A percentile compares a stretch with the other conserved stretches of the same genome.
These are phyloP conservation scores for Phaeotremella skinneri DNA, from an alignment of 768 basidiomycete species.

Conservation along the genomic window DNA sequence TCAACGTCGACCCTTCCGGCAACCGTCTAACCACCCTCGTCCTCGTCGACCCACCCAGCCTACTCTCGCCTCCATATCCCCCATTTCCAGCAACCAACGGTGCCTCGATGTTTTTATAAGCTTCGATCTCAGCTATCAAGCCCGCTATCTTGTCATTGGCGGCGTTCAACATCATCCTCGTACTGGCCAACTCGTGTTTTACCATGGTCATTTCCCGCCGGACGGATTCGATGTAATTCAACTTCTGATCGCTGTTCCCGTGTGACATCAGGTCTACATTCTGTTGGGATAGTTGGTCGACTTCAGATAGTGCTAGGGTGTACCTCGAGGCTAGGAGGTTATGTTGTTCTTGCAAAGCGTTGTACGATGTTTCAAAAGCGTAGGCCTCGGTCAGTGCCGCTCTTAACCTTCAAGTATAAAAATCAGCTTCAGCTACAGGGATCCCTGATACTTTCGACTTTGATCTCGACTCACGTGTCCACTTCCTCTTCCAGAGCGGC, in stretches of 20 bases:
- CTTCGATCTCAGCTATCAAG: conserved; percentile 27
- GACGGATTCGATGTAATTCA: conserved; percentile 81
- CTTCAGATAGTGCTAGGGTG: conserved; percentile 75
- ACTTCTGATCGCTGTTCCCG: conserved; percentile 77
- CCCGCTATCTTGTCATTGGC: conserved; percentile 26
- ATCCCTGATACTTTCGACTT: not conserved
- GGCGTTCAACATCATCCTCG: conserved; percentile 36
- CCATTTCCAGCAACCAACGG: conserved; percentile 6
- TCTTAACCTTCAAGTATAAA: conserved; percentile 51
- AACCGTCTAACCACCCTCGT: conserved; percentile 32
- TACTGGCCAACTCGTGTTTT: conserved; percentile 58
- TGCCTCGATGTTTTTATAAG: conserved; percentile 32
- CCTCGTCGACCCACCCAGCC: conserved; percentile 18
- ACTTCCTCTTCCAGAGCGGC: conserved; percentile 67
- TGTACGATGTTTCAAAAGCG: conserved; percentile 70
- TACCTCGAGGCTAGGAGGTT: conserved; percentile 66
- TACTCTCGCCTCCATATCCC: not conserved
- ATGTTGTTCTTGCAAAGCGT: conserved; percentile 63
- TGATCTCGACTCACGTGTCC: conserved; percentile 58
- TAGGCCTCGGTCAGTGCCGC: conserved; percentile 63
- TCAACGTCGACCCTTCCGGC: conserved; percentile 33
- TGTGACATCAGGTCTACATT: conserved; percentile 85
- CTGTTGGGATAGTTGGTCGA: conserved; percentile 68
- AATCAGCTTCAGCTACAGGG: conserved; percentile 1
- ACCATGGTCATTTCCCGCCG: conserved; percentile 73